Percentiles rank a stretch among this genome's conserved stretches.
These are phyloP conservation scores for Vitrella brassicaformis DNA, from an alignment of 73 alveolate species.

Conservation along the genomic window DNA sequence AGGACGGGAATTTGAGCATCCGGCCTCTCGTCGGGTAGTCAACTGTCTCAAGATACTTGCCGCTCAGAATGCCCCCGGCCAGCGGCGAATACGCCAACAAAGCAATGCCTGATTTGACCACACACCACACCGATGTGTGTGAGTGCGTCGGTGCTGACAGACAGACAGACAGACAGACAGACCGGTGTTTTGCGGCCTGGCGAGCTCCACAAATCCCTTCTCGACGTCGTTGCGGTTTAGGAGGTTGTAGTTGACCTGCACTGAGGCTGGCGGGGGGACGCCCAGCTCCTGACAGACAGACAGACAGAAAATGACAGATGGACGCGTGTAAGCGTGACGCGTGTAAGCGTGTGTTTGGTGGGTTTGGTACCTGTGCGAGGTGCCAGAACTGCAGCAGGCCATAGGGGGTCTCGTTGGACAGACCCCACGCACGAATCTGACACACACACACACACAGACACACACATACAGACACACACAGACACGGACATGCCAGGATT, in stretches of 20 bases:
- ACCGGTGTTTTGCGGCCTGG: background rate
- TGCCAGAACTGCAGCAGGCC: background rate
- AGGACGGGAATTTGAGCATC: background rate
- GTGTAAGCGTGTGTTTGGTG: too few species aligned
- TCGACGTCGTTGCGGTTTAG: background rate
- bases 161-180: background rate
- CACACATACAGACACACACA: too few species aligned
- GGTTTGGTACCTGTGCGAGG: too few species aligned
- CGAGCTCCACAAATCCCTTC: background rate
- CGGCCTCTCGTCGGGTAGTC: background rate
- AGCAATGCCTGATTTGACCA: background rate
- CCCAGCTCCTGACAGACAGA: too few species aligned
- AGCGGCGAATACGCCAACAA: background rate
- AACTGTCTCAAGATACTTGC: background rate
- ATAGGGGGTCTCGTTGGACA: background rate
- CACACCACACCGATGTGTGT: too few species aligned
- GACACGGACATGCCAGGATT: too few species aligned
- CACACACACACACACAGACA: background rate
- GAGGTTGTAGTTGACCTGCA: background rate
- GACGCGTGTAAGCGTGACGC: too few species aligned
- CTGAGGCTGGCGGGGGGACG: background rate
- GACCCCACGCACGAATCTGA: background rate
- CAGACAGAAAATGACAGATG: too few species aligned
- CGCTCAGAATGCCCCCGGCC: background rate
- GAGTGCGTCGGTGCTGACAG: too few species aligned